Conservation (phyloP, 169 alveolate species). For the Plasmodium blacklocki region DNA sequence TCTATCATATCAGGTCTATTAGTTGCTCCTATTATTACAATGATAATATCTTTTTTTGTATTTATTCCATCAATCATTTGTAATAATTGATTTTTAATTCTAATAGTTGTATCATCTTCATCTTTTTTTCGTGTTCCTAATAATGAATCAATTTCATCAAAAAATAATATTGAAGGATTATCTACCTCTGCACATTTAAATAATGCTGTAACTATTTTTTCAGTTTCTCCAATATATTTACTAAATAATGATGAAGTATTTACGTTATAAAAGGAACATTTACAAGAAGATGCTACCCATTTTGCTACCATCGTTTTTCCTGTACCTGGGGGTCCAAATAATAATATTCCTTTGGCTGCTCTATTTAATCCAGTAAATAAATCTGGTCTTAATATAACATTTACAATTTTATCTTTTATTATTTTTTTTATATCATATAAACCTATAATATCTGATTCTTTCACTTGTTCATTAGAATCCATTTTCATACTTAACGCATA, state of each 20-base stretch:
- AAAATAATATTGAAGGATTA: slow-evolving; percentile 93
- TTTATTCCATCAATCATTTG: slow-evolving; percentile 96
- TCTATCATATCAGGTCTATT: slow-evolving; percentile 96
- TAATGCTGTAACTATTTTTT: slow-evolving; percentile 92
- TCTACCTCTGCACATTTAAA: slow-evolving; percentile 92
- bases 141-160: slow-evolving; percentile 96
- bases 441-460: slow-evolving; percentile 83
- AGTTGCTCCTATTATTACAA: slow-evolving; percentile 95
- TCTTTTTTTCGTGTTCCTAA: slow-evolving; percentile 91
- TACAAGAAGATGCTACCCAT: slow-evolving; percentile 94
- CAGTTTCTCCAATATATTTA: slow-evolving; percentile 95
- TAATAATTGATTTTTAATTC: slow-evolving; percentile 94
- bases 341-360: slow-evolving; percentile 91
- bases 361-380: slow-evolving; percentile 89
- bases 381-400: slow-evolving; percentile 90
- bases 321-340: slow-evolving; percentile 93
- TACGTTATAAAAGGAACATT: slow-evolving; percentile 93
- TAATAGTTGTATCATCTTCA: slow-evolving; percentile 93
- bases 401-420: slow-evolving; percentile 88
- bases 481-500: slow-evolving; percentile 66
- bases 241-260: slow-evolving; percentile 94
- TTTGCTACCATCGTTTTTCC: slow-evolving; percentile 93
- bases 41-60: slow-evolving; percentile 83
- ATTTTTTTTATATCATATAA: slow-evolving; percentile 83
- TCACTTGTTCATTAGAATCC: slow-evolving; percentile 68